phyloP scores from a whole-genome alignment of 2,329 filamentous ascomycete genomes.

The Dactylonectria macrodidyma region DNA sequence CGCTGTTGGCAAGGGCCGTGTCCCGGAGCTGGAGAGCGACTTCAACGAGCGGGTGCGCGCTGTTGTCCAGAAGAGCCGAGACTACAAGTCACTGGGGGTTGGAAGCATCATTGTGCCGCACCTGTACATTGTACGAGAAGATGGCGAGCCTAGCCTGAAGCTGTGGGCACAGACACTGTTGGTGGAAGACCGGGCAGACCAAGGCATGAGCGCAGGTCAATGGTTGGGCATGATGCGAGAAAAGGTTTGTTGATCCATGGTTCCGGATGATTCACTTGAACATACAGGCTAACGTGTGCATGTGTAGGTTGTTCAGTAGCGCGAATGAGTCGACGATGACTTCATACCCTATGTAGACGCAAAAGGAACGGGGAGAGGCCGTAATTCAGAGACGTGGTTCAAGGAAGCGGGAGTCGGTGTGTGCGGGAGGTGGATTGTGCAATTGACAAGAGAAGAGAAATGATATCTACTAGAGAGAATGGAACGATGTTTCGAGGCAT shows the following conservation, averaged over 20 bases:
- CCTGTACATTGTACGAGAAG: slow-evolving; percentile 93
- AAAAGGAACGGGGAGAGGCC: slow-evolving; percentile 35
- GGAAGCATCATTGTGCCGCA: slow-evolving; percentile 95
- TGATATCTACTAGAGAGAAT: slow-evolving; percentile 48
- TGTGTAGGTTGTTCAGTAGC: slow-evolving; percentile 54
- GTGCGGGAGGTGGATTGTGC: slow-evolving; percentile 35
- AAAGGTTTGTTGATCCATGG: slow-evolving; percentile 75
- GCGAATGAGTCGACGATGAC: slow-evolving; percentile 24
- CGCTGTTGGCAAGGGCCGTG: slow-evolving; percentile 89
- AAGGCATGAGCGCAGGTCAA: slow-evolving; percentile 92
- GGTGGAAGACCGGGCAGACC: slow-evolving; percentile 94
- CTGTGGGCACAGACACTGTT: slow-evolving; percentile 97
- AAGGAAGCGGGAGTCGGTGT: slow-evolving; percentile 42
- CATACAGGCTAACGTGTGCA: slow-evolving; percentile 33
- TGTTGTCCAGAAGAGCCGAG: slow-evolving; percentile 92
- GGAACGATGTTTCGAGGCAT: slow-evolving; percentile 29
- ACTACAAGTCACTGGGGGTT: slow-evolving; percentile 88
- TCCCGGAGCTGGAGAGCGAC: slow-evolving; percentile 93
- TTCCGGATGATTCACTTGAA: slow-evolving; percentile 8
- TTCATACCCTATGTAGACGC: slow-evolving; percentile 37
- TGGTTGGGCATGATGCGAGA: slow-evolving; percentile 94
- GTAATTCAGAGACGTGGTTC: slow-evolving; percentile 44
- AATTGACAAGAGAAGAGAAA: slow-evolving; percentile 38
- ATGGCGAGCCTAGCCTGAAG: slow-evolving; percentile 94
- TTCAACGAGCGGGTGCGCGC: slow-evolving; percentile 95